phyloP scores from a whole-genome alignment of 2,329 filamentous ascomycete species.

The Bertia moriformis region DNA sequence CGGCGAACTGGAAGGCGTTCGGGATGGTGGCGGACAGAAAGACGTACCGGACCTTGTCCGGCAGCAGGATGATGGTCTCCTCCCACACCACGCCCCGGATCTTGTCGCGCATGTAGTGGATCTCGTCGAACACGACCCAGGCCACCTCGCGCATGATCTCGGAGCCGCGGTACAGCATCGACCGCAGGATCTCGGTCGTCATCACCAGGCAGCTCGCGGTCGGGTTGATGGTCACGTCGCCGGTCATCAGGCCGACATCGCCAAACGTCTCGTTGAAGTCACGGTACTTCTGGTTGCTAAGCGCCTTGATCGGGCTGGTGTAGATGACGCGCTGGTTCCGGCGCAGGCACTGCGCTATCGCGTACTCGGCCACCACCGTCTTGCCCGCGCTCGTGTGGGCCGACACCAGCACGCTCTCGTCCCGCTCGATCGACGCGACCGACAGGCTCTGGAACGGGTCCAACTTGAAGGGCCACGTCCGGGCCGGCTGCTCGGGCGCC shows the following conservation, averaged over 20 bases:
- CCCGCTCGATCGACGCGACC: constrained; percentile 85
- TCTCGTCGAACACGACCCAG: constrained; percentile 97
- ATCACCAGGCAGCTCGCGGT: constrained; percentile 96
- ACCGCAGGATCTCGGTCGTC: constrained; percentile 97
- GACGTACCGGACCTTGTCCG: constrained; percentile 96
- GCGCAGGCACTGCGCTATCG: constrained; percentile 91
- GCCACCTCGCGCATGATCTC: constrained; percentile 99
- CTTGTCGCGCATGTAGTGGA: constrained; percentile 96
- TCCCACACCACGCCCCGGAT: constrained; percentile 94
- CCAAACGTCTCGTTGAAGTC: constrained; percentile 93
- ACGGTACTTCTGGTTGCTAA: constrained; percentile 97
- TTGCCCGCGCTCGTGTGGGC: constrained; percentile 96
- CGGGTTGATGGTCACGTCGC: constrained; percentile 97
- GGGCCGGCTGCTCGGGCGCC: constrained; percentile 71
- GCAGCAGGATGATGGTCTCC: constrained; percentile 93
- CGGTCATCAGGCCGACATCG: constrained; percentile 95
- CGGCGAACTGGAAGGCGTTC: constrained; percentile 97
- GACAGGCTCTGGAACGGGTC: constrained; percentile 96
- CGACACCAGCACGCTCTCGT: constrained; percentile 90
- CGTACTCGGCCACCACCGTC: constrained; percentile 95
- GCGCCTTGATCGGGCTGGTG: constrained; percentile 94
- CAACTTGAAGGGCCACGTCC: constrained; percentile 74
- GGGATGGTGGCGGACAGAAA: constrained; percentile 96
- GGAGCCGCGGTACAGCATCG: constrained; percentile 96
- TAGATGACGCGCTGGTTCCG: constrained; percentile 98